These are phyloP conservation scores for Zygoascus meyerae DNA, from an alignment of 1,139 yeast species.

Conservation along the genomic window DNA sequence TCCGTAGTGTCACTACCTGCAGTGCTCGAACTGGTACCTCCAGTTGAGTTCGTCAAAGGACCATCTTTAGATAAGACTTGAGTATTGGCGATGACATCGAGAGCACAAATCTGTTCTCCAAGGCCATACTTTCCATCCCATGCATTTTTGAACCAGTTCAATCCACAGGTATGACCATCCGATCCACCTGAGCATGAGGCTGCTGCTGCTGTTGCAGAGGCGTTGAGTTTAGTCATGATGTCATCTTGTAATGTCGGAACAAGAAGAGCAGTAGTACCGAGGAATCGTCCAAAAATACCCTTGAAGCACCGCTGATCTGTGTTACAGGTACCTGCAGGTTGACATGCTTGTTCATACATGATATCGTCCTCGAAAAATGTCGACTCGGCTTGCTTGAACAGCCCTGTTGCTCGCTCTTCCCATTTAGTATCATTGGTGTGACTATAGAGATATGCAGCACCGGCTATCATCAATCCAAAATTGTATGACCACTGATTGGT, in stretches of 20 bases:
- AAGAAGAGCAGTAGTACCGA: conserved; percentile 68
- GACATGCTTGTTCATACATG: conserved; percentile 82
- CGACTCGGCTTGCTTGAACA: conserved; percentile 42
- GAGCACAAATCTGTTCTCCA: conserved; percentile 89
- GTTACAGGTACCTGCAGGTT: conserved; percentile 55
- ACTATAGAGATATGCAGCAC: conserved; percentile 78
- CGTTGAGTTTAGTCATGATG: conserved; percentile 47
- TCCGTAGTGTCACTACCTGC: conserved; percentile 32
- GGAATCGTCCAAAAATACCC: conserved; percentile 70
- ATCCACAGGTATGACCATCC: conserved; percentile 88
- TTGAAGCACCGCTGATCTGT: conserved; percentile 88
- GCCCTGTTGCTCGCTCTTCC: conserved; percentile 45
- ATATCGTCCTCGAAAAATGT: conserved; percentile 57
- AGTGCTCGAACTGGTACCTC: conserved; percentile 45
- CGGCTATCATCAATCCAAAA: conserved; percentile 72
- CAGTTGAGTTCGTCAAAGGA: conserved; percentile 42
- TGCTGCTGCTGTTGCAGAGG: conserved; percentile 77
- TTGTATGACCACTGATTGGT: conserved; percentile 81
- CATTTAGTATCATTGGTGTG: conserved; percentile 63
- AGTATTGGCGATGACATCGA: conserved; percentile 68
- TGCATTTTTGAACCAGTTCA: conserved; percentile 62
- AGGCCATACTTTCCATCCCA: conserved; percentile 85
- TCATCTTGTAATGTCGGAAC: conserved; percentile 56
- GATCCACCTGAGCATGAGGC: conserved; percentile 76
- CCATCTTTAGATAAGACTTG: conserved; percentile 54